A percentile compares a stretch with the other conserved stretches of the same genome.
Evolutionary conservation across 345 rosid genomes (phyloP).

Genomic region (Arabidopsis thaliana): DNA sequence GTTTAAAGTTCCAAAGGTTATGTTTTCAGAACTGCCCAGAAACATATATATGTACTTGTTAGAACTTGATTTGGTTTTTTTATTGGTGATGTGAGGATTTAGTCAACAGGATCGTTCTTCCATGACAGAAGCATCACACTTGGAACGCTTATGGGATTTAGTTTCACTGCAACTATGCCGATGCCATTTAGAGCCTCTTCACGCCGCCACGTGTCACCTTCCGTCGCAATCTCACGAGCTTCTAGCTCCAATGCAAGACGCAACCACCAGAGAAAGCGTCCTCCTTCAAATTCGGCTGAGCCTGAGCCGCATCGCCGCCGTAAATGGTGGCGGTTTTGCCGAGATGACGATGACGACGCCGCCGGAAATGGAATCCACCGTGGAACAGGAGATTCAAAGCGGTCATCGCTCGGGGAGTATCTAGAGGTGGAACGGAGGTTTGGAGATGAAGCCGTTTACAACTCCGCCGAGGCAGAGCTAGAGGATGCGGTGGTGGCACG

Average conservation of each 20-base stretch:
- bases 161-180: slow-evolving; percentile 60
- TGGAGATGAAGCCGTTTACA: slow-evolving; percentile 64
- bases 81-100: slow-evolving; percentile 20
- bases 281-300: slow-evolving; percentile 45
- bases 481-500: slow-evolving; percentile 55
- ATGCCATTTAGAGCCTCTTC: slow-evolving; percentile 66
- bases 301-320: slow-evolving; percentile 58
- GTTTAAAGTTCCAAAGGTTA: slow-evolving; percentile 12
- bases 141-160: slow-evolving; percentile 92
- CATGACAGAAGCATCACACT: slow-evolving; percentile 94
- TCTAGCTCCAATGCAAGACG: slow-evolving; percentile 27
- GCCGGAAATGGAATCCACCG: slow-evolving; percentile 19
- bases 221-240: slow-evolving; percentile 37
- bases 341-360: slow-evolving; percentile 53
- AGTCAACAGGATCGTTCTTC: slow-evolving; percentile 97
- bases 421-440: slow-evolving; percentile 89
- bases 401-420: slow-evolving; percentile 87
- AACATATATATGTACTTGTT: background rate
- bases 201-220: slow-evolving; percentile 50
- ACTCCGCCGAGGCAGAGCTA: slow-evolving; percentile 60
- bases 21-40: slow-evolving; percentile 15
- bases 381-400: slow-evolving; percentile 47
- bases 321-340: slow-evolving; percentile 88
- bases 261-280: slow-evolving; percentile 43
- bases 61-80: background rate